Conservation (phyloP, 2,329 filamentous ascomycete species). For the Ophiosphaerella korrae region DNA sequence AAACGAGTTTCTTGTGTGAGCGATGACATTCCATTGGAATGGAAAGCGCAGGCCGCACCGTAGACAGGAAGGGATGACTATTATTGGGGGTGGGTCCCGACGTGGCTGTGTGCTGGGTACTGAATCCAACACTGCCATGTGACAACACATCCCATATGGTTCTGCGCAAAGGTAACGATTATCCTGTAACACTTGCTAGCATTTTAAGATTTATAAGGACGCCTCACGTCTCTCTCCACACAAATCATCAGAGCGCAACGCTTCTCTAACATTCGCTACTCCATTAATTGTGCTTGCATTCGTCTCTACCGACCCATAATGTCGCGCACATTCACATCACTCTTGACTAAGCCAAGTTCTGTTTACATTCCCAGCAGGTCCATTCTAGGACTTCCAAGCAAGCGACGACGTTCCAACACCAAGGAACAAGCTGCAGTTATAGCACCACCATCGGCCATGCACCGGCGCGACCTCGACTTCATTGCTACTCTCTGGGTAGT, state of each 20-base stretch:
- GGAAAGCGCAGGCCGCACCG: no score
- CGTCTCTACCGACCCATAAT: background rate
- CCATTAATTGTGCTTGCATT: background rate
- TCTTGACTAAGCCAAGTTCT: background rate
- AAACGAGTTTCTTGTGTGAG: no score
- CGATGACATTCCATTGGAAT: no score
- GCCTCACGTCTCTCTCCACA: background rate
- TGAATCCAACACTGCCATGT: background rate
- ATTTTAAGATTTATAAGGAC: background rate
- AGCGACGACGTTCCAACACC: background rate
- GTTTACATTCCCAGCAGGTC: background rate
- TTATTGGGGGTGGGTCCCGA: background rate
- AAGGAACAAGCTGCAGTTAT: background rate
- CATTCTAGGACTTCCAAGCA: background rate
- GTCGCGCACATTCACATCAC: background rate
- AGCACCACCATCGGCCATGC: background rate
- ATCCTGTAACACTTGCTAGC: background rate
- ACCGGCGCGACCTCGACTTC: conserved; percentile 6
- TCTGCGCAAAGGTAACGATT: background rate
- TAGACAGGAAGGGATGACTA: background rate
- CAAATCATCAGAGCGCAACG: background rate
- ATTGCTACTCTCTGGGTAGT: conserved; percentile 5
- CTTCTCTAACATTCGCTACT: background rate
- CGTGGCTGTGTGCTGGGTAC: conserved; percentile 1
- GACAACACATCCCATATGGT: background rate